A percentile compares a stretch with the other conserved stretches of the same genome.
Evolutionary conservation across 768 basidiomycete species (phyloP).

Genomic region (Lactarius indigo): DNA sequence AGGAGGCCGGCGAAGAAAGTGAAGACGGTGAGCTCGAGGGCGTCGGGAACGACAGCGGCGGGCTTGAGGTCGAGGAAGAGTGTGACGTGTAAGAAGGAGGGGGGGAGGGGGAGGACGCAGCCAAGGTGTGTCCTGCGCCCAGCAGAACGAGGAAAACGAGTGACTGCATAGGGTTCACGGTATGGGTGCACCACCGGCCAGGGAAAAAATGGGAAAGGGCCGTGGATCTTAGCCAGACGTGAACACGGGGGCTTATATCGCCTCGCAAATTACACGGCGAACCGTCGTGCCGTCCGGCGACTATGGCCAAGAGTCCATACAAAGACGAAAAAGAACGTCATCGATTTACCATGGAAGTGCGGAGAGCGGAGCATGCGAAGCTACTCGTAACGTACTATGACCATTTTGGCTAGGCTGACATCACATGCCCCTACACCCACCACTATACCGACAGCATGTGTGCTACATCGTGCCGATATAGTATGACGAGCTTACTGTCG

Average conservation of each 20-base stretch:
- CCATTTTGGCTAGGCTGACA: not conserved
- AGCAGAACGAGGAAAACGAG: constrained; percentile 2
- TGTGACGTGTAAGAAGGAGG: not conserved
- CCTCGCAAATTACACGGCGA: not conserved
- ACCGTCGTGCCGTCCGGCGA: not conserved
- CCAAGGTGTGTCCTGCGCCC: constrained; percentile 5
- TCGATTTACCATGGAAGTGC: not conserved
- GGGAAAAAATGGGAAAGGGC: not conserved
- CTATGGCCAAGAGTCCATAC: not conserved
- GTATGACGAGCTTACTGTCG: not conserved
- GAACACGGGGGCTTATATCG: not conserved
- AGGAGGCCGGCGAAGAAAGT: not conserved
- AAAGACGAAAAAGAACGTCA: not conserved
- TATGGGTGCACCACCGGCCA: not conserved
- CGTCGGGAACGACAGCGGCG: not conserved
- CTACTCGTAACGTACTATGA: not conserved
- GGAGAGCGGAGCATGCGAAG: not conserved
- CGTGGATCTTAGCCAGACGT: not conserved
- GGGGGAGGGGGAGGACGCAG: not conserved
- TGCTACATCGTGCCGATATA: not conserved
- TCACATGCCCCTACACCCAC: not conserved
- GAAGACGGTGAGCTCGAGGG: constrained; percentile 8
- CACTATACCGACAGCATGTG: too few species aligned
- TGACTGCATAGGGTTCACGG: not conserved
- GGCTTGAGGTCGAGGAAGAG: not conserved